phyloP scores from a whole-genome alignment of 106 monocot species.

The Acanthochlamys bracteata region DNA sequence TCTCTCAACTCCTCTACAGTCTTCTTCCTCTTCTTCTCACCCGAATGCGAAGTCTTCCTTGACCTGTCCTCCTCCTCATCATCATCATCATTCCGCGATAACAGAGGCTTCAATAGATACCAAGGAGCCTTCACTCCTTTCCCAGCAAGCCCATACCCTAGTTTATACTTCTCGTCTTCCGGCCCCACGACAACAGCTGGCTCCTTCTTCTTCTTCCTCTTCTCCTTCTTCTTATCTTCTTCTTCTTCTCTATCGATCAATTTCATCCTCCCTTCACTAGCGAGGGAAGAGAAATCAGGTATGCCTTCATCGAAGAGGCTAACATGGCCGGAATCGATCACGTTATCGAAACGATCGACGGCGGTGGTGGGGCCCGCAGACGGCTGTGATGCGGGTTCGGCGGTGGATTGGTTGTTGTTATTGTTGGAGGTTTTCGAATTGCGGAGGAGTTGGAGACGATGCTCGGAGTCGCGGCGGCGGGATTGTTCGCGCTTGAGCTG shows the following conservation, averaged over 20 bases:
- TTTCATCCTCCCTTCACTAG: background rate
- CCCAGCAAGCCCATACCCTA: constrained; percentile 81
- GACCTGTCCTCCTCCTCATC: constrained; percentile 1
- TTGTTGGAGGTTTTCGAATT: background rate
- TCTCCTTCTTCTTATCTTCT: constrained; percentile 12
- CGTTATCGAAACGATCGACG: no score
- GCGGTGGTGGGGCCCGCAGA: no score
- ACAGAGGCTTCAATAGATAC: constrained; percentile 32
- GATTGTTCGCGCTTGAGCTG: constrained; percentile 68
- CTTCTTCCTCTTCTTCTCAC: constrained; percentile 46
- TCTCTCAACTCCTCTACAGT: no score
- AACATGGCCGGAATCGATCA: constrained; percentile 48
- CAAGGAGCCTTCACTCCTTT: constrained; percentile 90
- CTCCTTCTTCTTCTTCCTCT: constrained; percentile 27
- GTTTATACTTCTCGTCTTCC: constrained; percentile 90
- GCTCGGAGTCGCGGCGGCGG: constrained; percentile 61
- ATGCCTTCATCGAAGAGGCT: constrained; percentile 60
- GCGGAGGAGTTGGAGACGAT: constrained; percentile 70
- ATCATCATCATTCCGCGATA: background rate
- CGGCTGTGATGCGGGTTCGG: no score
- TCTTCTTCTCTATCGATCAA: constrained; percentile 2
- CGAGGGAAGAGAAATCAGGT: constrained; percentile 41
- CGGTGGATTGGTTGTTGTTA: background rate
- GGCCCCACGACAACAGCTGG: constrained; percentile 20
- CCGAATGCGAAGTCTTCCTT: constrained; percentile 20